These are phyloP conservation scores for Phytophthora tubulina DNA, from an alignment of 352 stramenopile species.

Conservation along the genomic window DNA sequence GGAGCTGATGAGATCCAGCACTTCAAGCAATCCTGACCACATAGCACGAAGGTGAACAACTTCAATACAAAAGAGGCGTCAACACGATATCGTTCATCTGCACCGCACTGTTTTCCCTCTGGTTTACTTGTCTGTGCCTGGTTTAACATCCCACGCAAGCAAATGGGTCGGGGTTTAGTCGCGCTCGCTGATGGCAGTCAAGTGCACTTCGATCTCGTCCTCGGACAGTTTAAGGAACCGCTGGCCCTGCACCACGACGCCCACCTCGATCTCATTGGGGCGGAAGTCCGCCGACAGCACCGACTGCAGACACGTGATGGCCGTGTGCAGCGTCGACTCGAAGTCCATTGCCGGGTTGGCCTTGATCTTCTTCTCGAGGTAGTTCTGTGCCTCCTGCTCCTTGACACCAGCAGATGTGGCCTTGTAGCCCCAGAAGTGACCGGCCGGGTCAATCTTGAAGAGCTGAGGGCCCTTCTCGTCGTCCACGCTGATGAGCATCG, in stretches of 20 bases:
- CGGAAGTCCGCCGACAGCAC: constrained; percentile 98
- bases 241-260: constrained; percentile 71
- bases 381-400: constrained; percentile 99
- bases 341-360: constrained; percentile 90
- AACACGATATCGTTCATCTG: constrained; percentile 30
- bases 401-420: constrained; percentile 95
- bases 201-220: constrained; percentile 97
- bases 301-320: constrained; percentile 98
- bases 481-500: constrained; percentile 97
- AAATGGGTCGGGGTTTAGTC: constrained; percentile 60
- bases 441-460: constrained; percentile 98
- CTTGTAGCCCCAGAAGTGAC: constrained; percentile 97
- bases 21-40: constrained; percentile 4
- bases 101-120: constrained; percentile 23
- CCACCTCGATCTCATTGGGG: constrained; percentile 96
- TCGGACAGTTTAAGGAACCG: constrained; percentile 95
- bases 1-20: too few species aligned
- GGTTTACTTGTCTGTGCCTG: constrained; percentile 28
- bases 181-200: constrained; percentile 98
- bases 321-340: constrained; percentile 95
- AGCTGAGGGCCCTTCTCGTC: constrained; percentile 98
- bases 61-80: neutral
- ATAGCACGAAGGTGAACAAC: constrained; percentile 14
- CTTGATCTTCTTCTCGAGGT: constrained; percentile 99
- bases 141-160: constrained; percentile 13